Conservation (phyloP, 192 early-diverging fungal species). For the Coemansia sp. region DNA sequence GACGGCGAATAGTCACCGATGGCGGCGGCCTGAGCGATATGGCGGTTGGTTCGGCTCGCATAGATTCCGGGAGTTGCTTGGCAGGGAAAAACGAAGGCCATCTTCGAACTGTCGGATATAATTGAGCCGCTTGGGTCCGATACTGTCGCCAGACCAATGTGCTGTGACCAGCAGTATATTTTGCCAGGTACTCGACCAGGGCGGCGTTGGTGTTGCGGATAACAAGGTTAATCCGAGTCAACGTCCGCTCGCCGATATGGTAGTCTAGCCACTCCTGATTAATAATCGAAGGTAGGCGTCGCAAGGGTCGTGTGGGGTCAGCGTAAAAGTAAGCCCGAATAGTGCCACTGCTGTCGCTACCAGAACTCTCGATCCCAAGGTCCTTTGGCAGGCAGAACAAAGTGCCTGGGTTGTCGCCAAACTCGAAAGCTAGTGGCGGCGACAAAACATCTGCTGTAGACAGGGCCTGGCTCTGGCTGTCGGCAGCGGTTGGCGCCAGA, state of each 20-base stretch:
- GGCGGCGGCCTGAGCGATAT: background rate
- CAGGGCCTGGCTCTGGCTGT: background rate
- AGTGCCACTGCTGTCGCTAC: conserved; percentile 2
- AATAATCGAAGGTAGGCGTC: conserved; percentile 10
- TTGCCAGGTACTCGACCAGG: conserved; percentile 8
- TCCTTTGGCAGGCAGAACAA: conserved; percentile 57
- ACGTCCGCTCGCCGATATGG: conserved; percentile 5
- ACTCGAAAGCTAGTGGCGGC: conserved; percentile 53
- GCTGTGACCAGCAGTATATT: conserved; percentile 1
- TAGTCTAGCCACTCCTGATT: conserved; percentile 19
- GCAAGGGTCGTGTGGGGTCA: background rate
- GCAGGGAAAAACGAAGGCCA: conserved; percentile 27
- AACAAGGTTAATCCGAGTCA: conserved; percentile 22
- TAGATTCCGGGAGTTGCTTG: background rate
- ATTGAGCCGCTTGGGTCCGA: conserved; percentile 9
- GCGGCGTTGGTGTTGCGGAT: background rate
- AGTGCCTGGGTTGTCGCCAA: conserved; percentile 54
- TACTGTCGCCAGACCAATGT: conserved; percentile 34
- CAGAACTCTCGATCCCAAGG: conserved; percentile 50
- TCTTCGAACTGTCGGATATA: conserved; percentile 18
- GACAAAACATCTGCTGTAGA: background rate
- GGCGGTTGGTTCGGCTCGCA: background rate
- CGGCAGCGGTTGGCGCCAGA: background rate
- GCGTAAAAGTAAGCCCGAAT: conserved; percentile 20
- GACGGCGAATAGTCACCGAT: background rate